Evolutionary conservation across 2,329 filamentous ascomycete species (phyloP).

Genomic region (Colletotrichum sansevieriae): DNA sequence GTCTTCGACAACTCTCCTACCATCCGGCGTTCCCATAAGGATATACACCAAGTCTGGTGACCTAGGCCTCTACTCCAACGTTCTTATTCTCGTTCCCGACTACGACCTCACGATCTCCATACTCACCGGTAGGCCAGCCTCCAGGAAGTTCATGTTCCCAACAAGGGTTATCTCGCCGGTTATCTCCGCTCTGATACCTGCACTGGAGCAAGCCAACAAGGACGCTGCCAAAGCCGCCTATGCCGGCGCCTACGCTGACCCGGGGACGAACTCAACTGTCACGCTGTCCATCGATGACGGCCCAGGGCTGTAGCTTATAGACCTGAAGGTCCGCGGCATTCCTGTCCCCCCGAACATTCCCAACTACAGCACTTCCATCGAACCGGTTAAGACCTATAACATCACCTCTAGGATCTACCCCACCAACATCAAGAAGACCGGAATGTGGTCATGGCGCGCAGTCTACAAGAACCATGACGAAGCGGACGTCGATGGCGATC

Average conservation of each 20-base stretch:
- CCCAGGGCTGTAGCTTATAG: conserved; percentile 55
- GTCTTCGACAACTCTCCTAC: conserved; percentile 49
- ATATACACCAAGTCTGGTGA: conserved; percentile 53
- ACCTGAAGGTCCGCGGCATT: conserved; percentile 57
- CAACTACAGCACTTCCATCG: conserved; percentile 42
- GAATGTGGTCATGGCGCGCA: conserved; percentile 50
- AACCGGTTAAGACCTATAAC: conserved; percentile 14
- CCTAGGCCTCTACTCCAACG: conserved; percentile 49
- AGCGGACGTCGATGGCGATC: conserved; percentile 42
- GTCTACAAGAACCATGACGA: conserved; percentile 47
- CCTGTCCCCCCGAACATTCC: conserved; percentile 54
- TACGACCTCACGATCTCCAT: conserved; percentile 54
- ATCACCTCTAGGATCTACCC: conserved; percentile 32
- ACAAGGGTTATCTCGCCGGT: conserved; percentile 46
- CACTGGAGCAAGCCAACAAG: conserved; percentile 59
- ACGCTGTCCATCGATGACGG: conserved; percentile 54
- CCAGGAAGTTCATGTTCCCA: conserved; percentile 40
- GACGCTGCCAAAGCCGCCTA: conserved; percentile 50
- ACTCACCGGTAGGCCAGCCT: conserved; percentile 51
- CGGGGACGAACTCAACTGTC: conserved; percentile 56
- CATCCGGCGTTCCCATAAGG: conserved; percentile 48
- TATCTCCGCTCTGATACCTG: conserved; percentile 54
- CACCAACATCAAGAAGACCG: conserved; percentile 9
- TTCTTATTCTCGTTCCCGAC: conserved; percentile 53
- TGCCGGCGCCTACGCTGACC: conserved; percentile 55